A percentile compares a stretch with the other conserved stretches of the same genome.
Evolutionary conservation across 768 basidiomycete species (phyloP).

Genomic region (Calocera cornea): DNA sequence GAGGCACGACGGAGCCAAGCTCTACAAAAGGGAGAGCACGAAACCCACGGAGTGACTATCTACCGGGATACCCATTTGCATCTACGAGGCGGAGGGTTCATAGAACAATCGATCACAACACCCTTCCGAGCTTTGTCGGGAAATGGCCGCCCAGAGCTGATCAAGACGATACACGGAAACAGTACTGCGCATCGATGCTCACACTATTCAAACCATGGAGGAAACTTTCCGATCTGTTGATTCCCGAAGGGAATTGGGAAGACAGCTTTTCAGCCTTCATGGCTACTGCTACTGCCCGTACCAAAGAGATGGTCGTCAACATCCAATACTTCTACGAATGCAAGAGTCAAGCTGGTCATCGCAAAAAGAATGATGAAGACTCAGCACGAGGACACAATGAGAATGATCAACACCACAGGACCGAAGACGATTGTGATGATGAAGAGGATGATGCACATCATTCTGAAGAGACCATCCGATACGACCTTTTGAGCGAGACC

Average conservation of each 20-base stretch:
- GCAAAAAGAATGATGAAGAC: too few species aligned
- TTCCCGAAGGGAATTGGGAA: not conserved
- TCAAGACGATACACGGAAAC: not conserved
- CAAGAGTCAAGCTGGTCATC: too few species aligned
- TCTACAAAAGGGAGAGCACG: not conserved
- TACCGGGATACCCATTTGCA: not conserved
- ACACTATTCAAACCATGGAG: not conserved
- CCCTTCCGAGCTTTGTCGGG: not conserved
- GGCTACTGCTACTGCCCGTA: not conserved
- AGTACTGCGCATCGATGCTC: not conserved
- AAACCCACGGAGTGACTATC: not conserved
- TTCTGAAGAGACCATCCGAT: too few species aligned
- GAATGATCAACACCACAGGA: too few species aligned
- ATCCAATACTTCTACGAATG: constrained; percentile 3
- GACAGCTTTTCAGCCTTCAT: not conserved
- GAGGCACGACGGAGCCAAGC: not conserved
- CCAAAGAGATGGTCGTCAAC: not conserved
- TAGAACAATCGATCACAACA: not conserved
- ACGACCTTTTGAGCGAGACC: not conserved
- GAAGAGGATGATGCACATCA: not conserved
- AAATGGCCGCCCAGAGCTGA: not conserved
- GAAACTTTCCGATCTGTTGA: not conserved
- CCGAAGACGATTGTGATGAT: too few species aligned
- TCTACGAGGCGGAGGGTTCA: not conserved
- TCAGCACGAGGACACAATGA: too few species aligned